Conservation (phyloP, 2,329 filamentous ascomycete genomes). For the Hypoxylon sp. region DNA sequence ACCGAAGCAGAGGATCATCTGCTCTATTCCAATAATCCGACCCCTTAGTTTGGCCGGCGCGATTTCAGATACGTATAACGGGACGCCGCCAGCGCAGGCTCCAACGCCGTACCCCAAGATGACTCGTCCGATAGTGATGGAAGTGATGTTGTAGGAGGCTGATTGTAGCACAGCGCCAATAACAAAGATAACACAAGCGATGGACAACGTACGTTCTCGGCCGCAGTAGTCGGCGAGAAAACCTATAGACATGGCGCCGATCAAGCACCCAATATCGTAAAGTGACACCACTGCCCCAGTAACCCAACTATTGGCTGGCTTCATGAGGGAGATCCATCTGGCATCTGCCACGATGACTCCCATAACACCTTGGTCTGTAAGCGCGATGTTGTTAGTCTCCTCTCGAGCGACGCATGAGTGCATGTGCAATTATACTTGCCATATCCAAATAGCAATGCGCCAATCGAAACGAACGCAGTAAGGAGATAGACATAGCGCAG, state of each 20-base stretch:
- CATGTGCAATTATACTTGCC: conserved; percentile 16
- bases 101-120: conserved; percentile 43
- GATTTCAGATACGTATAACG: conserved; percentile 45
- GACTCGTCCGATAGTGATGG: conserved; percentile 38
- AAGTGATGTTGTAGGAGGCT: conserved; percentile 38
- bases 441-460: conserved; percentile 42
- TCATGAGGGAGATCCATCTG: conserved; percentile 37
- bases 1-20: conserved; percentile 45
- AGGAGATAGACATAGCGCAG: conserved; percentile 41
- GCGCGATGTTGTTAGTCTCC: neutral
- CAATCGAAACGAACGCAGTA: conserved; percentile 42
- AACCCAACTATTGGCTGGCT: conserved; percentile 40
- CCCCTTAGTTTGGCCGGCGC: conserved; percentile 43
- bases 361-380: conserved; percentile 42
- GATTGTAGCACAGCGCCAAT: conserved; percentile 42
- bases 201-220: conserved; percentile 39
- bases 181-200: conserved; percentile 38
- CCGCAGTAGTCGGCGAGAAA: conserved; percentile 37
- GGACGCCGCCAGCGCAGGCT: conserved; percentile 42
- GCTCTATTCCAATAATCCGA: conserved; percentile 47
- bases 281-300: conserved; percentile 42
- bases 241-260: conserved; percentile 41
- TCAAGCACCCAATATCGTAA: conserved; percentile 41
- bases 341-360: conserved; percentile 43
- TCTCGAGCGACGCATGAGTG: no score